Percentiles rank a stretch among this genome's conserved stretches.
phyloP scores from a whole-genome alignment of 2,329 filamentous ascomycete species.

The Sordariomycetes sp. region DNA sequence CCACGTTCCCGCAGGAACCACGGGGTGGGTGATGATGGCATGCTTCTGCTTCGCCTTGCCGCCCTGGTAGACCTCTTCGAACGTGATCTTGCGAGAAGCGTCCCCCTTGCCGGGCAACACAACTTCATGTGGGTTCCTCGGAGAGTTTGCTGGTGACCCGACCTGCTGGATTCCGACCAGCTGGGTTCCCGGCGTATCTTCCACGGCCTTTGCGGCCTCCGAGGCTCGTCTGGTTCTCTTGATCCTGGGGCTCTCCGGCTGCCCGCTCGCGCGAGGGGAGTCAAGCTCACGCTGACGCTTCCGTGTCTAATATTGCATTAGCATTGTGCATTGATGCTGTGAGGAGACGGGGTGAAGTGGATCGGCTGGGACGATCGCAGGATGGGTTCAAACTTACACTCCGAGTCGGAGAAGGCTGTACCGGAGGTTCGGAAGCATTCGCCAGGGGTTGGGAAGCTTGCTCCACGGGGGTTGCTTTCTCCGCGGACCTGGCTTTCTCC shows the following conservation, averaged over 20 bases:
- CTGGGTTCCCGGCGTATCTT: background rate
- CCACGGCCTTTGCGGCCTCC: background rate
- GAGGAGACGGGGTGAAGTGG: background rate
- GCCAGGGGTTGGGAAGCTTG: background rate
- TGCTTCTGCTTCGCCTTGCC: constrained; percentile 11
- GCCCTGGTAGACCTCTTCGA: constrained; percentile 11
- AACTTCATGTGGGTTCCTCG: too few species aligned
- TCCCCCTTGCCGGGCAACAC: too few species aligned
- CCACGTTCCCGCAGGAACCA: constrained; percentile 5
- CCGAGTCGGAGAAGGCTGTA: background rate
- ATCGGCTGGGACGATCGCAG: background rate
- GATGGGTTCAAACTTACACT: background rate
- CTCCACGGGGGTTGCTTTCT: too few species aligned
- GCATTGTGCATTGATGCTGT: background rate
- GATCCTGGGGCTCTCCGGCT: background rate
- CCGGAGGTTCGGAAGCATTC: background rate
- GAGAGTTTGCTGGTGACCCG: background rate
- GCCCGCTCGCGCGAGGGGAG: background rate
- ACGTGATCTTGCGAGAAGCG: constrained; percentile 6
- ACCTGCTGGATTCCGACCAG: background rate
- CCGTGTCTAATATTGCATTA: background rate
- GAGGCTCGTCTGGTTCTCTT: background rate
- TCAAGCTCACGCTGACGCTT: background rate
- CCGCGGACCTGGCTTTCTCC: too few species aligned
- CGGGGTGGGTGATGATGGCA: constrained; percentile 8